Percentiles rank a stretch among this genome's conserved stretches.
phyloP scores from a whole-genome alignment of 805 yeast species.

The Pachysolen tannophilus region DNA sequence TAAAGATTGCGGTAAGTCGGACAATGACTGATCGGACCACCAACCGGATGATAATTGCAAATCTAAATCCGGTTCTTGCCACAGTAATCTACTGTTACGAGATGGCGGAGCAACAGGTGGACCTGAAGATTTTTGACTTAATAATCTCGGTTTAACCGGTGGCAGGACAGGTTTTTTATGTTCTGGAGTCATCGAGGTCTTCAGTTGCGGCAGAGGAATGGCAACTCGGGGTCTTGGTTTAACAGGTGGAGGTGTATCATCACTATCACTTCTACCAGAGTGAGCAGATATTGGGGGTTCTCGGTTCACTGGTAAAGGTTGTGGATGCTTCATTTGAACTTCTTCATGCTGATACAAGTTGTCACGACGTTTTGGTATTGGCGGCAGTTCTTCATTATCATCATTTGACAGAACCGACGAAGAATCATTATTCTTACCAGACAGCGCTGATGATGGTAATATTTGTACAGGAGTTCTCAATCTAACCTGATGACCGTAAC shows the following conservation, averaged over 20 bases:
- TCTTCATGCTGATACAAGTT: too few relatives aligned
- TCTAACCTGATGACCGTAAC: neutral
- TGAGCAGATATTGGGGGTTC: too few relatives aligned
- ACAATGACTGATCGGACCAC: slow-evolving; percentile 29
- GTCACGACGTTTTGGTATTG: slow-evolving; percentile 6
- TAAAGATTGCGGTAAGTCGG: slow-evolving; percentile 29
- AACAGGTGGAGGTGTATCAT: slow-evolving; percentile 26
- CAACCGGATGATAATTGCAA: slow-evolving; percentile 37
- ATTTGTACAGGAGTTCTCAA: too few relatives aligned
- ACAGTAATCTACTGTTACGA: slow-evolving; percentile 11
- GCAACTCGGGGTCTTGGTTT: slow-evolving; percentile 17
- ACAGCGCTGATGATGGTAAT: too few relatives aligned
- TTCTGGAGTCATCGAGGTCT: too few relatives aligned
- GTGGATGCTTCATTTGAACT: slow-evolving; percentile 6
- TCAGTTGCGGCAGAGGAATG: too few relatives aligned
- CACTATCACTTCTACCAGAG: too few relatives aligned
- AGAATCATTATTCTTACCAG: too few relatives aligned
- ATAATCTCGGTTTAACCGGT: neutral
- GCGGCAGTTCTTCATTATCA: slow-evolving; percentile 8
- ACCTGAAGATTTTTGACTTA: slow-evolving; percentile 15
- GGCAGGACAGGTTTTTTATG: slow-evolving; percentile 4
- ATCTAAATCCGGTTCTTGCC: slow-evolving; percentile 27
- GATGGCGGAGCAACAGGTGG: slow-evolving; percentile 20
- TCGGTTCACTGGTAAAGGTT: slow-evolving; percentile 1
- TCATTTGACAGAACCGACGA: too few relatives aligned